Conservation (phyloP, 441 rosid genomes). For the Manihot esculenta region DNA sequence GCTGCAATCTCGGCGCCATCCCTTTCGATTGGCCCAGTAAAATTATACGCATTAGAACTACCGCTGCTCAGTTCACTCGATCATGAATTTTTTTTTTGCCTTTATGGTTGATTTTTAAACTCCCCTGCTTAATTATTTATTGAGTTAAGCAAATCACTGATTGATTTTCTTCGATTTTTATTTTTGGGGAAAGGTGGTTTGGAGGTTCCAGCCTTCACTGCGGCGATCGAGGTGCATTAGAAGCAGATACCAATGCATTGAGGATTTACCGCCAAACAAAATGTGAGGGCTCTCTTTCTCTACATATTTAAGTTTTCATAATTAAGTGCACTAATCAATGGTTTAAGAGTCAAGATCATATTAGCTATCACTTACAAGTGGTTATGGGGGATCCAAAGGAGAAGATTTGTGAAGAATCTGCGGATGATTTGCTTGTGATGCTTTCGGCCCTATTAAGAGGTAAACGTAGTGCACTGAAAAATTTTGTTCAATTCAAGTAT, state of each 20-base stretch:
- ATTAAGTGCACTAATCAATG: neutral
- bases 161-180: too few relatives aligned
- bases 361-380: conserved; percentile 47
- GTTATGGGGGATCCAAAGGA: conserved; percentile 81
- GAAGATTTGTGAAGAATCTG: conserved; percentile 71
- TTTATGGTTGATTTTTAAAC: too few relatives aligned
- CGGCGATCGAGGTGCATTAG: too few relatives aligned
- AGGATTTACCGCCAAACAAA: conserved; percentile 49
- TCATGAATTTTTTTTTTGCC: too few relatives aligned
- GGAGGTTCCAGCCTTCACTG: too few relatives aligned
- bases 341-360: neutral
- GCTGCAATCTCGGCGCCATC: conserved; percentile 73
- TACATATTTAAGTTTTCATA: neutral
- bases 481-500: neutral
- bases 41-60: too few relatives aligned
- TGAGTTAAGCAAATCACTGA: too few relatives aligned
- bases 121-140: too few relatives aligned
- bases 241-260: too few relatives aligned
- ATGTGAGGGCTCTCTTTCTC: conserved; percentile 6
- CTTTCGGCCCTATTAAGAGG: conserved; percentile 86
- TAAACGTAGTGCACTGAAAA: conserved; percentile 7
- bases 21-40: conserved; percentile 95
- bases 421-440: conserved; percentile 78
- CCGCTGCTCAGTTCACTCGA: too few relatives aligned
- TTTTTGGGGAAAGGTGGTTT: too few relatives aligned